Evolutionary conservation across 1,284 basidiomycete genomes (phyloP), one percentile per base, ranked within the genome.

Genomic region (Entoloma clypeatum): DNA sequence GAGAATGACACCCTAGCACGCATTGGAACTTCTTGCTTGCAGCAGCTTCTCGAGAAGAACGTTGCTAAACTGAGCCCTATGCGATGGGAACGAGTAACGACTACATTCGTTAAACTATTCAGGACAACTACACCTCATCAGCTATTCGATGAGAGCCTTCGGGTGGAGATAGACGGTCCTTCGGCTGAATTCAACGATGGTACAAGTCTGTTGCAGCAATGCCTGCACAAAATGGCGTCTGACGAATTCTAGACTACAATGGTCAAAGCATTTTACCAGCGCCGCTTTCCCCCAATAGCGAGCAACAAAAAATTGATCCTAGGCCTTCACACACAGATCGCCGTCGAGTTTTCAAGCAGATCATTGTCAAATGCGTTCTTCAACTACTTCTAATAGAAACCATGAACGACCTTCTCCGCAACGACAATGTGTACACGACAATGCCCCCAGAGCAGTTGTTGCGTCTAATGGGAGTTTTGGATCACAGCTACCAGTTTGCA

Each of bases 321-420:
- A 70, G 72, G 41, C 65, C 78, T 18, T 77, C 82, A 7, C 64
- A 80, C 24, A 68, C 67, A 44, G 90, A 92, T 53, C 82, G 96
- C 43, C 83, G 92, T 16, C 80, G 89, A 25, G 83, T 92, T 39
- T 99, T 99, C 79, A 92, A 94, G 62, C 95, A 99, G 65, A 98
- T 99, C 63, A 99, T 99, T 52, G 93, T 99, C 56, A 99, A 99
- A 85, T 99, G 96, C 63, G 96, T 99, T 19, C 77, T 99, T 23
- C 96, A 99, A 60, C 70, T 99, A 13, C 73, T 99, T 39, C 77
- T 99, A 31, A 99, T 99, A 56, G 96, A 99, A 68, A 99, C 92
- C 13, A 95, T 93, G 5, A 92, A 95, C 59, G 96, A 99, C 56
- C 74, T 99, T 10, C 75, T 99, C 25, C 88, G 92, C 46, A 96